These are phyloP conservation scores for Eucalyptus caleyi DNA, from an alignment of 345 rosid genomes.

Conservation along the genomic window DNA sequence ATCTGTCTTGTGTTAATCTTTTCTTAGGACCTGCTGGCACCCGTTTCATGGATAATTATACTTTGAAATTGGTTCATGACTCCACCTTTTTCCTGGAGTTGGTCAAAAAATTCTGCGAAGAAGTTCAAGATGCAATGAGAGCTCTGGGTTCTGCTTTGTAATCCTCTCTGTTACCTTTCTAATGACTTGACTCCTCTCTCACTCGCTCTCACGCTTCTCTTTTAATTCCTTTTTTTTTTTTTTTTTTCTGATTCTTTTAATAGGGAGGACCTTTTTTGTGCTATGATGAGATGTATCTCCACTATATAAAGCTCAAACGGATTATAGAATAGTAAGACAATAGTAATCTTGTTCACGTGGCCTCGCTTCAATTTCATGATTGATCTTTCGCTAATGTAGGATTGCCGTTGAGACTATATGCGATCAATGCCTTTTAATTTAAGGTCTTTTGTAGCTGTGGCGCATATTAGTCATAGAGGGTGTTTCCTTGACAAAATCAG, in stretches of 20 bases:
- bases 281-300: neutral
- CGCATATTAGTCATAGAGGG: neutral
- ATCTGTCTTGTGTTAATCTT: neutral
- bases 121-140: neutral
- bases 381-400: neutral
- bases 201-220: neutral
- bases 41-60: neutral
- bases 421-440: neutral
- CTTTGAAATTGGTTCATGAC: neutral
- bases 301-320: neutral
- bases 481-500: neutral
- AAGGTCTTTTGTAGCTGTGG: neutral
- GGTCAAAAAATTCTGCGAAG: neutral
- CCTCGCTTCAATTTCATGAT: neutral
- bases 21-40: neutral
- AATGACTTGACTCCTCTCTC: neutral
- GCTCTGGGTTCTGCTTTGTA: neutral
- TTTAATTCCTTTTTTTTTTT: neutral
- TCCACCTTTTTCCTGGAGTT: neutral
- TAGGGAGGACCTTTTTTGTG: neutral
- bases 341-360: neutral
- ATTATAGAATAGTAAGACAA: neutral
- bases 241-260: neutral
- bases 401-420: neutral
- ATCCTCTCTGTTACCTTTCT: neutral